Base-by-base conservation (phyloP, 2,329 filamentous ascomycete genomes). In the Fusarium sp. region DNA sequence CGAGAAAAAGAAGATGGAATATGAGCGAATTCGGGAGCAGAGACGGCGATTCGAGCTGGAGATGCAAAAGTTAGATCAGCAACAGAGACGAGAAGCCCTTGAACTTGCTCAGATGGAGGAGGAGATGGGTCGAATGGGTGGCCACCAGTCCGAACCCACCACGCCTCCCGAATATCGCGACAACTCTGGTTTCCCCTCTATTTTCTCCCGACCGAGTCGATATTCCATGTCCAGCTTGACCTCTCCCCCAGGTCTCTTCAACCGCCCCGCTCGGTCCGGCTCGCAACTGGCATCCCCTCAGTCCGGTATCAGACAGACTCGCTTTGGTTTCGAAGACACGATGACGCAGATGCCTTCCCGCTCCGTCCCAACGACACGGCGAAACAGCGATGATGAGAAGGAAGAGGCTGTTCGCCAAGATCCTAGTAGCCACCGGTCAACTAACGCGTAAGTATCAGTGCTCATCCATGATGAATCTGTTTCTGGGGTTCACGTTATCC, bases 141-240 rank as follows among this genome's bases (percentile, higher is more conserved):
- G 93, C 57, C 92, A 95, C 75, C 93, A 97, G 78, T 97, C 94
- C 74, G 95, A 98, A 82, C 96, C 96, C 15, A 98, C 96, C 2
- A 99, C 96, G 23, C 96, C 96, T 23, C 96, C 96, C 34, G 96
- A 98, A 80, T 95, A 96, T 80, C 91, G 91, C 74, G 94, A 97
- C 71, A 90, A 83, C 62, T 85, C 89, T 66, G 91, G 91, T 44
- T 95, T 97, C 76, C 90, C 92, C 60, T 90, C 90, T 75, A 90
- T 92, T 72, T 93, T 96, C 78, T 94, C 94, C 59, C 90, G 94
- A 43, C 93, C 94, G 44, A 95, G 95, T 78, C 90, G 95, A 67
- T 95, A 97, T 83, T 97, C 95, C 57, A 92, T 93, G 66, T 95
- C 94, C 39, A 96, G 93, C 82, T 86, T 98, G 76, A 92, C 92